These are phyloP conservation scores for Fusarium compactum DNA, from an alignment of 2,329 filamentous ascomycete genomes.

Conservation along the genomic window DNA sequence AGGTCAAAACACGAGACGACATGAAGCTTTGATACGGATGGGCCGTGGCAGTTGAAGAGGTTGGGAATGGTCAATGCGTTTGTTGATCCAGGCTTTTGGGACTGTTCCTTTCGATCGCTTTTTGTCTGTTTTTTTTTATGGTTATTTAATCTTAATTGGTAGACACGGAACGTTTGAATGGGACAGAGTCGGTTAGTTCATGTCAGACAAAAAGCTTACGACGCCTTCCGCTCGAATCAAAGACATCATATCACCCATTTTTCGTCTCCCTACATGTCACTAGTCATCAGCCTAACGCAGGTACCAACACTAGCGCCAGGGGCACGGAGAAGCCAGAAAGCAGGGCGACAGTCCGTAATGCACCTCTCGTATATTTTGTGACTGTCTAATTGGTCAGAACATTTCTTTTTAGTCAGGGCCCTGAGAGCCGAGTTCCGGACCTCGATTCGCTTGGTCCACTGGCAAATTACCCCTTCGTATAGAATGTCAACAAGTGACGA, in stretches of 20 bases:
- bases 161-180: background rate
- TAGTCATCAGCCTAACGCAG: conserved; percentile 7
- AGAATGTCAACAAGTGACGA: background rate
- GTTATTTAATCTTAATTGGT: background rate
- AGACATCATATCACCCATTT: background rate
- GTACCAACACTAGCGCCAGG: conserved; percentile 3
- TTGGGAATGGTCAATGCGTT: background rate
- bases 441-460: background rate
- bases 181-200: background rate
- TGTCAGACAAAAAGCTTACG: background rate
- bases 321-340: background rate
- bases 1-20: conserved; percentile 1
- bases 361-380: background rate
- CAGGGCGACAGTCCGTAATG: background rate
- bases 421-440: conserved; percentile 15
- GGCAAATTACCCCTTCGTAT: conserved; percentile 31
- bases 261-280: background rate
- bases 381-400: background rate
- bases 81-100: background rate
- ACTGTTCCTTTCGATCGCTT: background rate
- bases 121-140: background rate
- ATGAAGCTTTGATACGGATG: background rate
- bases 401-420: background rate
- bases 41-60: background rate
- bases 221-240: conserved; percentile 1